Base-by-base conservation (phyloP, 169 alveolate genomes). In the Plasmodium chabaudi region DNA sequence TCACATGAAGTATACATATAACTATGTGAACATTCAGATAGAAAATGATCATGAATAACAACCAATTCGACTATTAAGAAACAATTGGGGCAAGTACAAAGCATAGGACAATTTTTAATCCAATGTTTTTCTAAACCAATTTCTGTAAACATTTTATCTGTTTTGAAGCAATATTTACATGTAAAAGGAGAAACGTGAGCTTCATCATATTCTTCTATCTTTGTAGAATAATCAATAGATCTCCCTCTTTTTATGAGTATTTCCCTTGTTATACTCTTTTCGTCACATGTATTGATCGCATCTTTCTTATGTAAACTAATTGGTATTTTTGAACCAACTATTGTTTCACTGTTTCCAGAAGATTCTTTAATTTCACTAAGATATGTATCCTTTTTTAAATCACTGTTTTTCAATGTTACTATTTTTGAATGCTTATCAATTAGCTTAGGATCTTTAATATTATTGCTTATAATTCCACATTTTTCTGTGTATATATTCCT, bases 21-120 rank as follows among this genome's bases (percentile, higher is more conserved):
- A 79, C 82, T 79, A 49, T 79, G 82, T 67, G 82, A 79, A 79
- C 89, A 79, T 46, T 79, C 89, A 25, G 89, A 79, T 79, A 79
- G 13, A 42, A 79, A 79, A 61, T 79, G 89, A 65, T 79, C 89
- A 79, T 79, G 47, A 79, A 79, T 79, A 47, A 79, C 89, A 79
- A 79, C 89, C 68, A 79, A 79, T 79, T 79, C 89, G 56, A 79
- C 89, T 9, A 79, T 79, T 65, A 79, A 44, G 42, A 79, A 79
- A 56, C 89, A 79, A 79, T 79, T 79, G 65, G 89, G 89, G 49
- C 89, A 79, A 47, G 89, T 42, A 47, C 89, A 79, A 56, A 79
- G 89, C 89, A 79, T 79, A 13, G 89, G 89, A 44, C 89, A 79
- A 15, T 79, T 79, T 46, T 79, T 79, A 65, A 79, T 79, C 89